phyloP scores from a whole-genome alignment of 1,139 yeast species.

The Komagataea norvegica region DNA sequence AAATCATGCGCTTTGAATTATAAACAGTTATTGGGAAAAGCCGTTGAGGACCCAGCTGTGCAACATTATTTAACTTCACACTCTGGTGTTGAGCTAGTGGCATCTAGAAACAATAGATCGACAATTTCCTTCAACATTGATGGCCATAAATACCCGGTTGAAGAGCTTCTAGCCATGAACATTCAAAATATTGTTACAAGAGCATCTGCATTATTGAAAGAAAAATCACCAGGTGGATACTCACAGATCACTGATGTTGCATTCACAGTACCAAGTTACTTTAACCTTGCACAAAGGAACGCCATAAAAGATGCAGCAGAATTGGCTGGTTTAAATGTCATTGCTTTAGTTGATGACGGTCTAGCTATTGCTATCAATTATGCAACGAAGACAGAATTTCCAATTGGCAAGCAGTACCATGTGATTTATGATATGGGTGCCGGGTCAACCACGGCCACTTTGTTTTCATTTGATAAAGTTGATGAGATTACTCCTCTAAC shows the following conservation, averaged over 20 bases:
- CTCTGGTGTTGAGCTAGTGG: constrained; percentile 55
- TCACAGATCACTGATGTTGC: constrained; percentile 58
- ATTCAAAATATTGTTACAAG: constrained; percentile 61
- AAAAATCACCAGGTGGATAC: constrained; percentile 35
- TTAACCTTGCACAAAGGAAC: constrained; percentile 57
- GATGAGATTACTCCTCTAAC: constrained; percentile 35
- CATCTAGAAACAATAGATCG: constrained; percentile 41
- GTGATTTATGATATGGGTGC: constrained; percentile 90
- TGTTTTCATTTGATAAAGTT: constrained; percentile 57
- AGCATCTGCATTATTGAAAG: constrained; percentile 50
- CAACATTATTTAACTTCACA: constrained; percentile 46
- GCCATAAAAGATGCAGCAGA: constrained; percentile 72
- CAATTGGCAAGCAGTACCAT: constrained; percentile 52
- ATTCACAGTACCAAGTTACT: constrained; percentile 73
- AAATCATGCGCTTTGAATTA: constrained; percentile 59
- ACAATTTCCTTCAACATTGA: constrained; percentile 56
- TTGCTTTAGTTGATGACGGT: constrained; percentile 82
- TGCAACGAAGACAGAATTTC: constrained; percentile 36
- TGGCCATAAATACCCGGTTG: constrained; percentile 50
- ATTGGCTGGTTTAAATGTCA: constrained; percentile 61
- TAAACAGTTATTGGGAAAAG: constrained; percentile 67
- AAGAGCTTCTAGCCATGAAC: constrained; percentile 83
- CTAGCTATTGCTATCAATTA: constrained; percentile 84
- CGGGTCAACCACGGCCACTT: constrained; percentile 82
- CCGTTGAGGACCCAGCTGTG: constrained; percentile 44